phyloP scores from a whole-genome alignment of 2,329 filamentous ascomycete species.

The Diplodia sapinea region DNA sequence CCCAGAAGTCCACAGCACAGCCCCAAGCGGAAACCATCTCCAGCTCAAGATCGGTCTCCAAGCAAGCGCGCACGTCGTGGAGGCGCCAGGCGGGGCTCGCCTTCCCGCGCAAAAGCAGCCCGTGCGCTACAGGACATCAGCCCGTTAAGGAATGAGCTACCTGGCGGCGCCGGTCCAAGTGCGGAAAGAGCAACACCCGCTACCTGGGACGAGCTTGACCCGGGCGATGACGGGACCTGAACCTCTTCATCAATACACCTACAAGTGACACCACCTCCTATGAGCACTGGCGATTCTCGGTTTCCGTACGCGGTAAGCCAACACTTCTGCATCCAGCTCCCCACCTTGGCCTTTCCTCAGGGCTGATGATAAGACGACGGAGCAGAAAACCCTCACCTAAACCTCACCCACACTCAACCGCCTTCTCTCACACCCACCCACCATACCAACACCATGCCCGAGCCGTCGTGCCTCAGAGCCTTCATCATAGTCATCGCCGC shows the following conservation, averaged over 20 bases:
- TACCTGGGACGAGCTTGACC: slow-evolving; percentile 19
- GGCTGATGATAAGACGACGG: neutral
- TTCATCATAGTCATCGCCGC: slow-evolving; percentile 30
- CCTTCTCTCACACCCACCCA: neutral
- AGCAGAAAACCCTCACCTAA: slow-evolving; percentile 6
- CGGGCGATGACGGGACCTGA: slow-evolving; percentile 2
- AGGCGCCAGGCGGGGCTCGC: neutral
- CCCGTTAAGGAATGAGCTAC: slow-evolving; percentile 25
- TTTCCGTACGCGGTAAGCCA: slow-evolving; percentile 4
- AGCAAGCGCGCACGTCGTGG: slow-evolving; percentile 9
- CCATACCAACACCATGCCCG: slow-evolving; percentile 3
- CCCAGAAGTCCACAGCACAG: slow-evolving; percentile 9
- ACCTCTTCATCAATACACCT: neutral
- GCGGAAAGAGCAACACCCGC: slow-evolving; percentile 14
- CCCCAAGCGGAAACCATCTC: neutral
- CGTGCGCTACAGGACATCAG: slow-evolving; percentile 3
- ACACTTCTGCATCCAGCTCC: too few species aligned
- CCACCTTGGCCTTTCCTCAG: neutral
- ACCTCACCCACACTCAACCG: neutral
- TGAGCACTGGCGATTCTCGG: neutral
- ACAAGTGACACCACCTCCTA: neutral
- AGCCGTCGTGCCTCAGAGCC: slow-evolving; percentile 17
- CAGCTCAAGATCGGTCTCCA: neutral
- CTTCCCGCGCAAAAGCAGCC: slow-evolving; percentile 7
- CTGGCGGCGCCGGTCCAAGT: slow-evolving; percentile 12